phyloP scores from a whole-genome alignment of 768 basidiomycete species.

The Clavulina sp. region DNA sequence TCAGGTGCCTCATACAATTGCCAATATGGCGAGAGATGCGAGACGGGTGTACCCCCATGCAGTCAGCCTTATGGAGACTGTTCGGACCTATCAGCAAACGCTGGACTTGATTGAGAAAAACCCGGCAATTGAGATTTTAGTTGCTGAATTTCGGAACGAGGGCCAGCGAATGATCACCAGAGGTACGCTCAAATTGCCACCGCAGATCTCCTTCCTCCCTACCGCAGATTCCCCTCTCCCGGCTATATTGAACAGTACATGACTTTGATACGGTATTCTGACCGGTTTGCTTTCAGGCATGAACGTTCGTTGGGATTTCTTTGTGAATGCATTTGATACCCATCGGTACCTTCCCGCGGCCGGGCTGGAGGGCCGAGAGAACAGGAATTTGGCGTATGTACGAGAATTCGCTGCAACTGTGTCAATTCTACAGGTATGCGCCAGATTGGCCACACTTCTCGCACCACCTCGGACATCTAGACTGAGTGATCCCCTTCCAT shows the following conservation, averaged over 20 bases:
- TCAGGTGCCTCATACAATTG: conserved; percentile 84
- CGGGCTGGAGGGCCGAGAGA: conserved; percentile 61
- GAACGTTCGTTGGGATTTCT: conserved; percentile 91
- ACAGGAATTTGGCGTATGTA: conserved; percentile 83
- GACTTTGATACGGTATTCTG: too few relatives aligned
- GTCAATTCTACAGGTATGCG: conserved; percentile 63
- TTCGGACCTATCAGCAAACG: conserved; percentile 94
- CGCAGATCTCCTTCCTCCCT: neutral
- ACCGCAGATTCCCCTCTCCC: too few relatives aligned
- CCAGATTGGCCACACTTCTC: neutral
- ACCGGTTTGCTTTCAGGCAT: conserved; percentile 42
- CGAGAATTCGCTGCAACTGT: conserved; percentile 89
- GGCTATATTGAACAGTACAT: too few relatives aligned
- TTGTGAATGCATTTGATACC: conserved; percentile 85
- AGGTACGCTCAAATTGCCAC: conserved; percentile 31
- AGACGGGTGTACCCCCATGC: conserved; percentile 97
- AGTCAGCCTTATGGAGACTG: conserved; percentile 95
- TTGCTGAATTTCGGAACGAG: conserved; percentile 87
- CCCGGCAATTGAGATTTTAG: conserved; percentile 82
- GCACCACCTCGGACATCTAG: neutral
- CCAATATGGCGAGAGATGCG: conserved; percentile 96
- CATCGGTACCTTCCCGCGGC: conserved; percentile 43
- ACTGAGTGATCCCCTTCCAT: neutral
- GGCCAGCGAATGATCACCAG: conserved; percentile 83
- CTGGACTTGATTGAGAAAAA: conserved; percentile 80